Conservation (phyloP, 2,329 filamentous ascomycete genomes). For the Fusarium sp. region DNA sequence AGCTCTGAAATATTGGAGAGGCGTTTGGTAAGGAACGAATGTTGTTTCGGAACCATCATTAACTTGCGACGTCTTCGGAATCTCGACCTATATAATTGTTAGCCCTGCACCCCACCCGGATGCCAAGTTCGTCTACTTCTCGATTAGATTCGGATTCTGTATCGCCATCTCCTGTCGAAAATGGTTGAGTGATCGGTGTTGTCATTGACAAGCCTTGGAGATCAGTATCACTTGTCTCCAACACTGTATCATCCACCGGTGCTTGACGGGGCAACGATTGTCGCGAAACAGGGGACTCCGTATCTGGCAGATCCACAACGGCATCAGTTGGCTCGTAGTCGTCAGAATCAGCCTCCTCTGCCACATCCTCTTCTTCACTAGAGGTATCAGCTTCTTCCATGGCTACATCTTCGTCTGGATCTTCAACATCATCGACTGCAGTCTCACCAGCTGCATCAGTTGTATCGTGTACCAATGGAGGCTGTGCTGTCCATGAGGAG, state of each 20-base stretch:
- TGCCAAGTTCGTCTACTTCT: slow-evolving; percentile 59
- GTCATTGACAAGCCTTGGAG: slow-evolving; percentile 41
- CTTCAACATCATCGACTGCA: slow-evolving; percentile 6
- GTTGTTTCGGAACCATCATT: slow-evolving; percentile 29
- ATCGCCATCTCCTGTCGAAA: slow-evolving; percentile 49
- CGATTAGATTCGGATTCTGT: slow-evolving; percentile 48
- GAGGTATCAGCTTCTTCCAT: slow-evolving; percentile 44
- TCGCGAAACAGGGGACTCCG: slow-evolving; percentile 12
- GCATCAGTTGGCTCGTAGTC: slow-evolving; percentile 68
- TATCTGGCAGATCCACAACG: slow-evolving; percentile 32
- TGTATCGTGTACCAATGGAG: not conserved
- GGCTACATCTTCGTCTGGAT: slow-evolving; percentile 38
- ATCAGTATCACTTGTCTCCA: slow-evolving; percentile 48
- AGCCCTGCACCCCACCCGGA: slow-evolving; percentile 24
- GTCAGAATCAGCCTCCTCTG: slow-evolving; percentile 57
- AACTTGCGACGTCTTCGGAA: slow-evolving; percentile 7
- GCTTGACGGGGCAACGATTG: slow-evolving; percentile 17
- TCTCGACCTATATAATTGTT: slow-evolving; percentile 42
- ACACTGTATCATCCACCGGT: slow-evolving; percentile 37
- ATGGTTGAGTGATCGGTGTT: slow-evolving; percentile 46
- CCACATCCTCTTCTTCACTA: slow-evolving; percentile 46
- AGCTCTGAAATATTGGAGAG: slow-evolving; percentile 83
- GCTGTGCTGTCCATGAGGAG: not conserved
- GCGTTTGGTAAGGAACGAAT: slow-evolving; percentile 80
- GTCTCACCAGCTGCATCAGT: slow-evolving; percentile 1